Evolutionary conservation across 257 asterid genomes (phyloP).

Genomic region (Echium plantagineum): DNA sequence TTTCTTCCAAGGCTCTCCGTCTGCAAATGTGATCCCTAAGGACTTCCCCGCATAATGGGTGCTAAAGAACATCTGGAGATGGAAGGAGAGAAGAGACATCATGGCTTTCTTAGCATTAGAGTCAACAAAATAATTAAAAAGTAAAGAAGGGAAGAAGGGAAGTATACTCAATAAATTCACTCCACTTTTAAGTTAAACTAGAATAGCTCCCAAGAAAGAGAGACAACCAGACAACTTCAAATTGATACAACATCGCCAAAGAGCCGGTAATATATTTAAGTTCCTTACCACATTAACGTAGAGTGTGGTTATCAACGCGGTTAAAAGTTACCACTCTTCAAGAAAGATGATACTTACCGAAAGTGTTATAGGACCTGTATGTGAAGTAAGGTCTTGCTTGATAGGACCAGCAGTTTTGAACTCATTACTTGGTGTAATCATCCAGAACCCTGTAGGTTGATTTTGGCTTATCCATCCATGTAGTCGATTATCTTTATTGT

Average conservation of each 20-base stretch:
- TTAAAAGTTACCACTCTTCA: no score
- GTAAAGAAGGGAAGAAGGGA: no score
- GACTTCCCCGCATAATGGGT: constrained; percentile 54
- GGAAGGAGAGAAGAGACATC: no score
- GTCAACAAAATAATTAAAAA: neutral
- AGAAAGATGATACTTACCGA: constrained; percentile 8
- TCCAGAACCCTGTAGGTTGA: constrained; percentile 23
- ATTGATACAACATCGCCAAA: no score
- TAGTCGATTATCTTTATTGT: constrained; percentile 17
- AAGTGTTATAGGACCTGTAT: constrained; percentile 23
- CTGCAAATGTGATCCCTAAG: constrained; percentile 25
- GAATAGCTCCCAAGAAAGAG: no score
- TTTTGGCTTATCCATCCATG: constrained; percentile 27
- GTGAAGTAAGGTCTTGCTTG: constrained; percentile 34
- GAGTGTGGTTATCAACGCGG: no score
- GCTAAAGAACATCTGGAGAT: constrained; percentile 48
- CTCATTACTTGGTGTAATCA: constrained; percentile 26
- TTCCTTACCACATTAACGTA: no score
- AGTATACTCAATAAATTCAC: no score
- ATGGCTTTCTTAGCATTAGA: neutral
- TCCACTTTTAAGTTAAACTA: no score
- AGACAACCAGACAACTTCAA: no score
- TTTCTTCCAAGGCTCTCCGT: constrained; percentile 53
- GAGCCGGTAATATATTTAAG: no score
- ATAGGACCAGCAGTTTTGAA: constrained; percentile 25